phyloP scores from a whole-genome alignment of 768 basidiomycete genomes.

The Boletellus sp. region DNA sequence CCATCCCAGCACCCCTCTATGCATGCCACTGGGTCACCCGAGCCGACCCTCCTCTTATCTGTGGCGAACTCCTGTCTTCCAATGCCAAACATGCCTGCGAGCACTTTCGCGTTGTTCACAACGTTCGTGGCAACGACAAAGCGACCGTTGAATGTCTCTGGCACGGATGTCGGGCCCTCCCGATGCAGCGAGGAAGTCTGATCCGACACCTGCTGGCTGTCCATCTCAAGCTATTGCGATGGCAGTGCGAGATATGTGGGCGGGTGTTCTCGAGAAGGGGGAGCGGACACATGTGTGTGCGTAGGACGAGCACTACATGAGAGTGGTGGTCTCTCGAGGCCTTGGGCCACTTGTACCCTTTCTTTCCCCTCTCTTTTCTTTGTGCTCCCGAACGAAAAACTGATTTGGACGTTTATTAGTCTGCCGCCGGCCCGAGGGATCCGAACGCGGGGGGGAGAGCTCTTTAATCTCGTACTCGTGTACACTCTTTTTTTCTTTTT shows the following conservation, averaged over 20 bases:
- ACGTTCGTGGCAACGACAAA: constrained; percentile 19
- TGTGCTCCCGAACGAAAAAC: not conserved
- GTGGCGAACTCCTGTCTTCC: constrained; percentile 5
- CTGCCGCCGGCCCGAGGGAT: too few relatives aligned
- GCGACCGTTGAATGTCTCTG: constrained; percentile 8
- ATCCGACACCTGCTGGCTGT: constrained; percentile 18
- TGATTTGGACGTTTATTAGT: not conserved
- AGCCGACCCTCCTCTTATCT: not conserved
- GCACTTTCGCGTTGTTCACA: constrained; percentile 16
- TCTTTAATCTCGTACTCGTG: too few relatives aligned
- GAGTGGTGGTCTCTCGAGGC: not conserved
- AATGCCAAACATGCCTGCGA: constrained; percentile 6
- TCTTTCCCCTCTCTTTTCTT: not conserved
- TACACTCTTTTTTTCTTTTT: too few relatives aligned
- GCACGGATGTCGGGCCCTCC: constrained; percentile 11
- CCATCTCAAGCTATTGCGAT: constrained; percentile 14
- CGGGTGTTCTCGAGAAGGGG: constrained; percentile 17
- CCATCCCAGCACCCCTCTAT: not conserved
- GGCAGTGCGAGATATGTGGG: constrained; percentile 14
- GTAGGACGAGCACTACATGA: not conserved
- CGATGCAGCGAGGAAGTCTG: constrained; percentile 22
- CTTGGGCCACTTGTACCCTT: not conserved
- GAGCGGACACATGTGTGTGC: constrained; percentile 12
- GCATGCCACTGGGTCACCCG: constrained; percentile 13
- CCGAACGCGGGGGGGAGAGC: too few relatives aligned